Conservation (phyloP, 192 early-diverging fungal species). For the Rhizoclosmatium sp. region DNA sequence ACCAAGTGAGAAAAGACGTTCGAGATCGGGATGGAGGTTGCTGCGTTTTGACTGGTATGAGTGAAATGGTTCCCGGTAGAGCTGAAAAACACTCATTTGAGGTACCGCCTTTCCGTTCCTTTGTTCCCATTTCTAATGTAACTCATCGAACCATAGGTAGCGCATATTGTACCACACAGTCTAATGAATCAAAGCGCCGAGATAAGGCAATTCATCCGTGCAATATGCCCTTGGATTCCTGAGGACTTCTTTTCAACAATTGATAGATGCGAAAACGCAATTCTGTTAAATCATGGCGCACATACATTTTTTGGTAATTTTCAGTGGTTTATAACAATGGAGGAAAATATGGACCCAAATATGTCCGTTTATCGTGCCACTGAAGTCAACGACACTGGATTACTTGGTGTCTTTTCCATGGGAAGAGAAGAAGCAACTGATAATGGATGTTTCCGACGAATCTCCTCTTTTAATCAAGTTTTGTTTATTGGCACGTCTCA, state of each 20-base stretch:
- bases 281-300: background rate
- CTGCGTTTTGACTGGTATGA: conserved; percentile 2
- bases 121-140: background rate
- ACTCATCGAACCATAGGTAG: background rate
- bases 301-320: background rate
- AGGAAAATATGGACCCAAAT: background rate
- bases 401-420: background rate
- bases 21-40: background rate
- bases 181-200: background rate
- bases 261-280: conserved; percentile 10
- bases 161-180: conserved; percentile 2
- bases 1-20: background rate
- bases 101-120: too few relatives aligned
- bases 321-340: conserved; percentile 2
- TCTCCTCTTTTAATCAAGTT: background rate
- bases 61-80: background rate
- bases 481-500: background rate
- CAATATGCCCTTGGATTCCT: background rate
- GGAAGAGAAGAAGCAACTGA: background rate
- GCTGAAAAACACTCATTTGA: too few relatives aligned
- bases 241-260: background rate
- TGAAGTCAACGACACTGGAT: background rate
- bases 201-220: background rate
- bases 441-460: background rate
- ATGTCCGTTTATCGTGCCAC: background rate